Percentiles rank a stretch among this genome's conserved stretches.
Conservation (phyloP, 2,329 filamentous ascomycete species). For the Colletotrichum echinochloae region DNA sequence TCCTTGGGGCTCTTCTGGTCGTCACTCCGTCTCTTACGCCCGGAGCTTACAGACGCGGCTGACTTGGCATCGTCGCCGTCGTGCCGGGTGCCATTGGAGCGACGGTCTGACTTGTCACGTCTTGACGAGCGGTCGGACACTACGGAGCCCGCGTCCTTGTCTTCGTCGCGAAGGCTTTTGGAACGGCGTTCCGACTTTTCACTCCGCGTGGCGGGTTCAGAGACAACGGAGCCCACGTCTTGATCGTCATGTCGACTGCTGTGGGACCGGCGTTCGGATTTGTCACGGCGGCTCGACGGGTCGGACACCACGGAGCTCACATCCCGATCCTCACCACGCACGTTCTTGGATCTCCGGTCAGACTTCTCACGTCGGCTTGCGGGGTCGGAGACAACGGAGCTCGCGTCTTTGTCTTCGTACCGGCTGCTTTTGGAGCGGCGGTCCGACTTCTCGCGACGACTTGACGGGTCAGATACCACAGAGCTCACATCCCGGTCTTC, state of each 20-base stretch:
- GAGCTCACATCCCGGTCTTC: constrained; percentile 62
- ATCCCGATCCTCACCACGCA: constrained; percentile 58
- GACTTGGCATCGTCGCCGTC: constrained; percentile 63
- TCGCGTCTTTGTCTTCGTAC: constrained; percentile 59
- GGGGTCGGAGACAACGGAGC: constrained; percentile 63
- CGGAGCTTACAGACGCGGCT: constrained; percentile 48
- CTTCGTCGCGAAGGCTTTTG: constrained; percentile 47
- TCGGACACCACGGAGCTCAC: constrained; percentile 56
- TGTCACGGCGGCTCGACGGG: constrained; percentile 33
- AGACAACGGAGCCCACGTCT: constrained; percentile 63
- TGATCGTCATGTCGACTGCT: constrained; percentile 50
- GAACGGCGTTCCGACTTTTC: constrained; percentile 52
- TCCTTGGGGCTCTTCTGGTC: constrained; percentile 54
- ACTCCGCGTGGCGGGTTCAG: constrained; percentile 53
- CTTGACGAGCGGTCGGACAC: constrained; percentile 58
- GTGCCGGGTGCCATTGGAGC: constrained; percentile 51
- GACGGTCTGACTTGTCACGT: constrained; percentile 50
- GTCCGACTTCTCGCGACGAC: constrained; percentile 50
- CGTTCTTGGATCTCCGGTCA: constrained; percentile 53
- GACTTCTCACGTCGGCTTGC: constrained; percentile 48
- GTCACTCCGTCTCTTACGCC: constrained; percentile 48
- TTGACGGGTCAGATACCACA: constrained; percentile 59
- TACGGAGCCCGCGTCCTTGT: constrained; percentile 62
- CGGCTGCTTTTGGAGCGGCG: constrained; percentile 53
- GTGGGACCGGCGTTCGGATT: constrained; percentile 1